A percentile compares a stretch with the other conserved stretches of the same genome.
Conservation (phyloP, 2,329 filamentous ascomycete species). For the Sporothrix schenckii region DNA sequence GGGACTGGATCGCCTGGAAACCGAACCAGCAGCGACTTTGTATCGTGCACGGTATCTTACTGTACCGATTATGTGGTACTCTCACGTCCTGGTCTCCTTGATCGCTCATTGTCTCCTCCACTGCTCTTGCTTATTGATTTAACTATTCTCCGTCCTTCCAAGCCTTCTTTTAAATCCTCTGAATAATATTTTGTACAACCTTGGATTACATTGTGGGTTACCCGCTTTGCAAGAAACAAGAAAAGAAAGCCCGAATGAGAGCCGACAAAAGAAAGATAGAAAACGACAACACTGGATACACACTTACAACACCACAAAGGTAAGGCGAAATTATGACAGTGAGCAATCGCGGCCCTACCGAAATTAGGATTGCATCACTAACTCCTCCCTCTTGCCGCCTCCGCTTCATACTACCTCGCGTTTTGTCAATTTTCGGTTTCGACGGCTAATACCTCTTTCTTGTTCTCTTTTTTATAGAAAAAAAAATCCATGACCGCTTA, state of each 20-base stretch:
- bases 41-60: slow-evolving; percentile 4
- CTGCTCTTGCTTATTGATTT: slow-evolving; percentile 19
- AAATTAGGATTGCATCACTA: slow-evolving; percentile 14
- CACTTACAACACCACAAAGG: slow-evolving; percentile 1
- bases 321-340: neutral
- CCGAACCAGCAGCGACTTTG: slow-evolving; percentile 31
- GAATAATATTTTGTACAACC: neutral
- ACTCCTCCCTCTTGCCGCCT: neutral
- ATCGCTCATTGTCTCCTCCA: neutral
- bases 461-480: neutral
- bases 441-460: neutral
- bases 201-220: slow-evolving; percentile 19
- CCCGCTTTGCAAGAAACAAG: slow-evolving; percentile 17
- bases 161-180: neutral
- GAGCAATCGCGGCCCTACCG: neutral
- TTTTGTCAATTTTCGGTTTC: neutral
- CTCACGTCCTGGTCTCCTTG: neutral
- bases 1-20: neutral
- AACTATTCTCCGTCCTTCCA: neutral
- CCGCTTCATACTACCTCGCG: slow-evolving; percentile 11
- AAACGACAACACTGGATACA: neutral
- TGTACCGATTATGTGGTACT: neutral
- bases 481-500: neutral
- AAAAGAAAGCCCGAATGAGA: neutral
- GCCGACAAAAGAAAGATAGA: neutral